Conservation (phyloP, 495 filamentous ascomycete species). For the Aspergillus nanangensis region DNA sequence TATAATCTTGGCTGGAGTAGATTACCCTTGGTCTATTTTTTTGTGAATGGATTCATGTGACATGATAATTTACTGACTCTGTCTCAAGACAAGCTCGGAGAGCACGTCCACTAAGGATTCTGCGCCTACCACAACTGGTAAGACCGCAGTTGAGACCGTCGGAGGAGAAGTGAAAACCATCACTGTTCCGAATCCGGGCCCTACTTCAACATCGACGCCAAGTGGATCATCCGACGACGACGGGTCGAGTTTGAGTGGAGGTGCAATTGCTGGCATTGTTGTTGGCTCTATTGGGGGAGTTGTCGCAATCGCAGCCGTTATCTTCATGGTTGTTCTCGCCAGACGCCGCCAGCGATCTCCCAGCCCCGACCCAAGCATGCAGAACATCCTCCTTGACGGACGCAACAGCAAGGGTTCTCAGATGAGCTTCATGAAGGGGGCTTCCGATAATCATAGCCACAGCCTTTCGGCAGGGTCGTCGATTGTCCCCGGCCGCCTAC, state of each 20-base stretch:
- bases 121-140: constrained; percentile 31
- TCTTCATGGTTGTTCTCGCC: constrained; percentile 40
- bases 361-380: constrained; percentile 30
- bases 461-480: constrained; percentile 30
- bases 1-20: background rate
- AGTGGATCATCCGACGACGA: constrained; percentile 12
- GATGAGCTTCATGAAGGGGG: constrained; percentile 42
- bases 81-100: constrained; percentile 7
- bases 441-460: constrained; percentile 38
- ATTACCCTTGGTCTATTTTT: too few relatives aligned
- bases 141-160: constrained; percentile 39
- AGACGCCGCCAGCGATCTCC: constrained; percentile 31
- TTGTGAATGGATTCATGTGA: too few relatives aligned
- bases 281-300: constrained; percentile 45
- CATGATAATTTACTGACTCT: constrained; percentile 1
- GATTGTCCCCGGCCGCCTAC: constrained; percentile 17
- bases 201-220: constrained; percentile 21
- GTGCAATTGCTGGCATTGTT: constrained; percentile 45
- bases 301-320: constrained; percentile 29
- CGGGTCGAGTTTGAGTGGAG: constrained; percentile 26
- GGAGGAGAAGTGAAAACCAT: constrained; percentile 45
- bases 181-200: constrained; percentile 39
- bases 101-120: constrained; percentile 15
- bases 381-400: constrained; percentile 28
- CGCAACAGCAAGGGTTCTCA: constrained; percentile 44